Conservation (phyloP, 2,329 filamentous ascomycete genomes). For the Pseudodiploospora longispora region DNA sequence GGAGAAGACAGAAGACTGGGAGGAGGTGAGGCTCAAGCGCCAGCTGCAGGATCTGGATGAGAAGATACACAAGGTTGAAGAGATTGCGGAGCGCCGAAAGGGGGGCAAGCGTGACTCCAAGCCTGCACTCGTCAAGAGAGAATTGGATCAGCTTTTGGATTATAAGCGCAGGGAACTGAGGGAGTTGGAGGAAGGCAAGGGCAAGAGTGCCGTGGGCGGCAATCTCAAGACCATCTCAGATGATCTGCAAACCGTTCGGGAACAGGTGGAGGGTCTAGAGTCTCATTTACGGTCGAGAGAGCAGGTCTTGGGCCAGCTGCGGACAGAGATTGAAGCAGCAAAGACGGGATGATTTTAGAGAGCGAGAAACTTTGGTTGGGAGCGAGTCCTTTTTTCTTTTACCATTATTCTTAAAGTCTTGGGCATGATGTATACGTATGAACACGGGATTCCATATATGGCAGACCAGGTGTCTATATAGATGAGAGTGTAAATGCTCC, state of each 20-base stretch:
- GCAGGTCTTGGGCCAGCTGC: slow-evolving; percentile 66
- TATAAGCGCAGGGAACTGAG: slow-evolving; percentile 80
- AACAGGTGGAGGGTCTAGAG: slow-evolving; percentile 89
- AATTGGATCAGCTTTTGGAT: slow-evolving; percentile 87
- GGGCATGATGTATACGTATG: not conserved
- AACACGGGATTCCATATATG: slow-evolving; percentile 7
- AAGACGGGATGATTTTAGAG: slow-evolving; percentile 46
- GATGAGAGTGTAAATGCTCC: slow-evolving; percentile 3
- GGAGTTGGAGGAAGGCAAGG: slow-evolving; percentile 65
- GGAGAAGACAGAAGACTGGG: slow-evolving; percentile 89
- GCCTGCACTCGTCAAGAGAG: slow-evolving; percentile 86
- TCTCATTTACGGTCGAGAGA: slow-evolving; percentile 70
- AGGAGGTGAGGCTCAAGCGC: slow-evolving; percentile 90
- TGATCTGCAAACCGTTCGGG: slow-evolving; percentile 81
- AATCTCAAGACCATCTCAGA: slow-evolving; percentile 71
- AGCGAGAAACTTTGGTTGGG: slow-evolving; percentile 5
- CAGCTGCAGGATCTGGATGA: slow-evolving; percentile 83
- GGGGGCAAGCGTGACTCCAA: slow-evolving; percentile 65
- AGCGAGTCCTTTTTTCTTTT: slow-evolving; percentile 11
- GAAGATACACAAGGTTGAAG: slow-evolving; percentile 77
- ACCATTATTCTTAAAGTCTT: not conserved
- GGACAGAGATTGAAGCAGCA: slow-evolving; percentile 79
- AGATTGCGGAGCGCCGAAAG: slow-evolving; percentile 56
- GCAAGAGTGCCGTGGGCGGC: slow-evolving; percentile 60
- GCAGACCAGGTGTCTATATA: slow-evolving; percentile 6